Evolutionary conservation across 805 yeast species (phyloP), one percentile per base, ranked within the genome.

Genomic region (Teunomyces lycoperdinae): DNA sequence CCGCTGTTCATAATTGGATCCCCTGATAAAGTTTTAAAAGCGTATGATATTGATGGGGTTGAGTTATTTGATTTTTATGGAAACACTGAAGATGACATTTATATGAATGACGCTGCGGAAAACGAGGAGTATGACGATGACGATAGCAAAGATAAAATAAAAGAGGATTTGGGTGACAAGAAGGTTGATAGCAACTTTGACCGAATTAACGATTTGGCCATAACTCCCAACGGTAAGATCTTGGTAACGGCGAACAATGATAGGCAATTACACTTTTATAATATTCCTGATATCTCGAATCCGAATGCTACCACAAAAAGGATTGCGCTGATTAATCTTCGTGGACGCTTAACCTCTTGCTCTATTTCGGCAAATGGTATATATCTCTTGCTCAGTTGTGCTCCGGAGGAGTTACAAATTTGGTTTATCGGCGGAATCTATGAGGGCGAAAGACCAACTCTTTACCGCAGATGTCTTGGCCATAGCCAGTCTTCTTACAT

Each of bases 361-460:
- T 68, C 83, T 0, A 67, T 82, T 1, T 82, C 90, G 0, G 61
- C 64, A 2, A 65, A 64, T 43, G 86, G 85, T 26, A 76, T 83
- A 30, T 72, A 72, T 36, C 68, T 79, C 50, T 65, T 89, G 36
- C 72, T 89, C 20, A 87, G 83, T 56, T 78, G 84, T 14, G 80
- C 82, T 11, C 85, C 89, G 0, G 89, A 86, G 57, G 94, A 87
- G 59, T 63, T 89, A 7, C 94, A 88, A 56, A 67, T 89, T 4
- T 89, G 96, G 96, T 88, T 89, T 54, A 79, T 87, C 51, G 64
- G 70, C 2, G 50, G 53, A 10, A 38, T 66, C 4, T n/a, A n/a
- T 6, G 29, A 43, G 8, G 29, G 40, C 24, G 42, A 41, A 32
- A 43, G 26, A 5, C 26, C 54, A 53, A 6, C 42, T 1, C 61